A percentile compares a stretch with the other conserved stretches of the same genome.
Evolutionary conservation across 768 basidiomycete genomes (phyloP).

Genomic region (Baorangia bicolor): DNA sequence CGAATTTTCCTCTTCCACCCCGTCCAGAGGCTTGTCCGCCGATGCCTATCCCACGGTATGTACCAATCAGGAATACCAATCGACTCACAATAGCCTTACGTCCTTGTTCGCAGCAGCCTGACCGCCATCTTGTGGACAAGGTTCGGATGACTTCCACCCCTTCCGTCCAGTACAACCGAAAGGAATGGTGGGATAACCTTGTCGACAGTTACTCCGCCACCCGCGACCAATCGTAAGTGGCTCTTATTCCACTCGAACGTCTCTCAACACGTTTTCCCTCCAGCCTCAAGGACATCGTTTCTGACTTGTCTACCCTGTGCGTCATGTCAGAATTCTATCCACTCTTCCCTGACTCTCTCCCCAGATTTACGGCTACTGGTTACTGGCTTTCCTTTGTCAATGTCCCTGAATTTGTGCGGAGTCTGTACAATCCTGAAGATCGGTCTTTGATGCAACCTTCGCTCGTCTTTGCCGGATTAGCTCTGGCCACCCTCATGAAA

Average conservation of each 20-base stretch:
- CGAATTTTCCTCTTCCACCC: conserved; percentile 30
- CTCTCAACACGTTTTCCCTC: conserved; percentile 3
- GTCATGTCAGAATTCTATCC: conserved; percentile 16
- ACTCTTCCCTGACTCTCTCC: conserved; percentile 6
- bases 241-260: neutral
- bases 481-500: conserved; percentile 68
- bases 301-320: conserved; percentile 54
- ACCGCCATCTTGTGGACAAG: conserved; percentile 29
- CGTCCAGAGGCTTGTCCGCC: conserved; percentile 26
- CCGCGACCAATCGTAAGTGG: conserved; percentile 43
- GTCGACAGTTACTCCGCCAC: conserved; percentile 41
- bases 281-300: conserved; percentile 49
- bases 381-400: conserved; percentile 73
- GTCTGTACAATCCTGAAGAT: conserved; percentile 50
- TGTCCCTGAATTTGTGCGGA: conserved; percentile 50
- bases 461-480: conserved; percentile 65
- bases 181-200: conserved; percentile 51
- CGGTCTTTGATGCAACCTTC: conserved; percentile 65
- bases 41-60: conserved; percentile 30
- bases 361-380: conserved; percentile 61
- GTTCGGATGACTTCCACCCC: conserved; percentile 29
- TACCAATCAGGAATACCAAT: neutral
- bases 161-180: conserved; percentile 33
- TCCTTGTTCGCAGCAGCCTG: conserved; percentile 24
- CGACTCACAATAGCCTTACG: neutral